phyloP scores from a whole-genome alignment of 2,329 filamentous ascomycete species.

The Colletotrichum trifolii region DNA sequence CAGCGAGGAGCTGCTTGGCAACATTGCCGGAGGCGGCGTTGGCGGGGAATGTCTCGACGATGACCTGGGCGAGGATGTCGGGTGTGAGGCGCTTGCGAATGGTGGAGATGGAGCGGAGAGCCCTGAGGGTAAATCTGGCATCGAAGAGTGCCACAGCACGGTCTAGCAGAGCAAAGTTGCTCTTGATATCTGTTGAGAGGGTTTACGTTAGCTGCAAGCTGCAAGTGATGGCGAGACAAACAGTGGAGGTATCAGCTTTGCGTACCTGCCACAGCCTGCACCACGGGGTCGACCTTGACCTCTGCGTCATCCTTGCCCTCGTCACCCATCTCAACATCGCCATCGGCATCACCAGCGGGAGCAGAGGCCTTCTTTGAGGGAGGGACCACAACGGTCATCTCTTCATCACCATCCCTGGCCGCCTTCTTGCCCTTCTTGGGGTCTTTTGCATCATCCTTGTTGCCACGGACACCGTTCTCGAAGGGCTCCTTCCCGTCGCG shows the following conservation, averaged over 20 bases:
- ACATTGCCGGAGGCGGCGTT: conserved; percentile 69
- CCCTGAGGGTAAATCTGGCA: conserved; percentile 92
- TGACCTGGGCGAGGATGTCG: conserved; percentile 82
- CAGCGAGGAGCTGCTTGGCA: conserved; percentile 76
- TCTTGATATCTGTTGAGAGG: conserved; percentile 81
- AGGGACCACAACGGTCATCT: conserved; percentile 85
- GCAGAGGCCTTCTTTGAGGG: conserved; percentile 74
- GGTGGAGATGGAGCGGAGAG: conserved; percentile 93
- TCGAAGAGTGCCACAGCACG: conserved; percentile 94
- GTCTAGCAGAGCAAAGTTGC: conserved; percentile 91
- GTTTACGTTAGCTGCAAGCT: conserved; percentile 38
- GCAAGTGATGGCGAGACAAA: not conserved
- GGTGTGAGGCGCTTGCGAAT: conserved; percentile 90
- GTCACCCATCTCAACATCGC: conserved; percentile 78
- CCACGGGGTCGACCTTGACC: conserved; percentile 69
- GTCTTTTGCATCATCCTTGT: conserved; percentile 75
- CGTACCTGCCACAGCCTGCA: conserved; percentile 71
- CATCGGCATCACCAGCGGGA: conserved; percentile 70
- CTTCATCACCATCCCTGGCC: conserved; percentile 75
- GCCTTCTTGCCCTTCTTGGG: conserved; percentile 75
- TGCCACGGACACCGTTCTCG: conserved; percentile 70
- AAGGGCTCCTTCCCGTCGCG: conserved; percentile 76
- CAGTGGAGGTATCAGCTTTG: not conserved
- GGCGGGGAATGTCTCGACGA: conserved; percentile 81
- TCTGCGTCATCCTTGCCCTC: conserved; percentile 62